Base-by-base conservation (phyloP, 805 yeast species). In the Yamadazyma takamatsuzukensis region DNA sequence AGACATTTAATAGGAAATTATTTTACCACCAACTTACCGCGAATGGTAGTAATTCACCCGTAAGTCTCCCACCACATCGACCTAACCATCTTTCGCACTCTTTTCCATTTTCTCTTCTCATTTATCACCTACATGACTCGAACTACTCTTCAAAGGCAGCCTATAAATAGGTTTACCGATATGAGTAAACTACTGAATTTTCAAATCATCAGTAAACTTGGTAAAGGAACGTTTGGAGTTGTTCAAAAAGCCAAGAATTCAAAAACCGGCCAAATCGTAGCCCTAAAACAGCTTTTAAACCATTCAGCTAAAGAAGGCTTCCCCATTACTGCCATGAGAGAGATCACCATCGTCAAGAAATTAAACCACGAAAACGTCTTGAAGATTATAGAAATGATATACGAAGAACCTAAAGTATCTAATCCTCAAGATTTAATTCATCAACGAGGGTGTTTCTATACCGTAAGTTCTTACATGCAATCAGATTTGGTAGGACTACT, bases 241-340 rank as follows among this genome's bases (percentile, higher is more conserved):
- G 98, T 90, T 3, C 80, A 80, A 48, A 84, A 83, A 49, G 97
- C 95, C 4, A 60, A 68, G 30, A 68, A 74, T 23, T 64, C 61
- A 21, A 56, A 70, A n/a, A 60, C 80, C 1, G 68, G 73, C 4
- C 64, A 72, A 27, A 48, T 78, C 11, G 97, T 90, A 13, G 99
- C 99, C 0, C 67, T 94, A 46, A 93, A 93, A 58, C 84, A 81
- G 52, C 74, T 93, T 29, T 64, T 88, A n/a, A 72, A 84, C 41
- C 88, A 80, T 50, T 77, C 80, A 32, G 82, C 79, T 26, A 80
- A 79, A 44, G 89, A 83, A 47, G 83, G 85, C 21, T 88, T 90
- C 52, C 97, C 98, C 2, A 80, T 93, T 17, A 93, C 98, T 0
- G 96, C 97, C 2, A 76, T 89, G 58, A 72, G 99, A 41, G 99